Evolutionary conservation across 306 rosid genomes (phyloP).

Genomic region (Vicia villosa): DNA sequence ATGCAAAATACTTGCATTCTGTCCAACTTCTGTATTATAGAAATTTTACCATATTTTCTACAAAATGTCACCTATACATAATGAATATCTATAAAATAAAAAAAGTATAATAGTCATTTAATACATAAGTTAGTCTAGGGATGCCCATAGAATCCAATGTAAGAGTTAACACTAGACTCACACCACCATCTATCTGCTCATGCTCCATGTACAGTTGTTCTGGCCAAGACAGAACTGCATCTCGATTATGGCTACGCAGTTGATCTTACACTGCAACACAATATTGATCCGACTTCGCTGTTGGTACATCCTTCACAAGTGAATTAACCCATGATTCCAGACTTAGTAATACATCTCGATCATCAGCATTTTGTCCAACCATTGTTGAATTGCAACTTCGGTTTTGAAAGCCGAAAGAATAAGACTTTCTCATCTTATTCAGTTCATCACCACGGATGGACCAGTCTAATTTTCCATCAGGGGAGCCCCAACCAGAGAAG

Average conservation of each 20-base stretch:
- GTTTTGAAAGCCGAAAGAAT: conserved; percentile 67
- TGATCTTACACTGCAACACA: conserved; percentile 54
- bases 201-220: conserved; percentile 69
- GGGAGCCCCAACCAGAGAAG: no score
- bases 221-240: background rate
- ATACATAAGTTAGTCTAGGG: conserved; percentile 25
- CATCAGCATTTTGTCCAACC: conserved; percentile 28
- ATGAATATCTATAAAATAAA: conserved; percentile 51
- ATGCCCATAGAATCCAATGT: background rate
- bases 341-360: conserved; percentile 47
- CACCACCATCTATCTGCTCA: conserved; percentile 70
- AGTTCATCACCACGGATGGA: no score
- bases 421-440: conserved; percentile 62
- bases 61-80: conserved; percentile 41
- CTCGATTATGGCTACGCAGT: conserved; percentile 45
- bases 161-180: conserved; percentile 16
- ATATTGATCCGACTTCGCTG: conserved; percentile 35
- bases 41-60: conserved; percentile 27
- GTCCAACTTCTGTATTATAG: conserved; percentile 35
- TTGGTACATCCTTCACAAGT: conserved; percentile 59
- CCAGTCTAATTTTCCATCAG: no score
- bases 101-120: no score
- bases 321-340: conserved; percentile 68
- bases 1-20: conserved; percentile 45
- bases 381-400: conserved; percentile 23